These are phyloP conservation scores for Litchi chinensis DNA, from an alignment of 345 rosid genomes.

Conservation along the genomic window DNA sequence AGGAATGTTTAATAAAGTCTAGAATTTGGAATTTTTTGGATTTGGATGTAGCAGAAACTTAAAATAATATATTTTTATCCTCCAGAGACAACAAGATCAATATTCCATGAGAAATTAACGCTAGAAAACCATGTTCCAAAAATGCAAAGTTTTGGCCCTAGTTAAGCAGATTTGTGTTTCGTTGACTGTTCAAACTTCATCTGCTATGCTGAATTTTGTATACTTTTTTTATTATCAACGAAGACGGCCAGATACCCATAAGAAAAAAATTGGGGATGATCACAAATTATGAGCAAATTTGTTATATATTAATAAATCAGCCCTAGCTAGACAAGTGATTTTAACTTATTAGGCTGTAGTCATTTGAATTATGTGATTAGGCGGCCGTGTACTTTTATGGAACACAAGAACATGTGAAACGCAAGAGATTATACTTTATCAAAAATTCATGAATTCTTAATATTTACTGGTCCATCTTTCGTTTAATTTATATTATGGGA, in stretches of 20 bases:
- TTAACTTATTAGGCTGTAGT: slow-evolving; percentile 5
- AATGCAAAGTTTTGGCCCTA: background rate
- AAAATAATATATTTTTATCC: background rate
- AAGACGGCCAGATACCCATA: background rate
- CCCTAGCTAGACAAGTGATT: background rate
- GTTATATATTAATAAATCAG: background rate
- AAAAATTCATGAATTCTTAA: too few relatives aligned
- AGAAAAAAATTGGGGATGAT: background rate
- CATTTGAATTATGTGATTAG: background rate
- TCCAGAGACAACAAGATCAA: background rate
- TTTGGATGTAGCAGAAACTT: background rate
- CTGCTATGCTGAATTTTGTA: background rate
- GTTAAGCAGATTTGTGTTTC: background rate
- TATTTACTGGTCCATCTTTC: too few relatives aligned
- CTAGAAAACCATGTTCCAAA: background rate
- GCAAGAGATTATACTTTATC: too few relatives aligned
- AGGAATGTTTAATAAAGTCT: background rate
- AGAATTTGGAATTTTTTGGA: background rate
- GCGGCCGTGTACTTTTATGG: background rate
- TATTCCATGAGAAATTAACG: background rate
- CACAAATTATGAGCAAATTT: background rate
- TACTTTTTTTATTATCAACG: background rate
- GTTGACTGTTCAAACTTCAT: background rate
- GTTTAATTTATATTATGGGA: too few relatives aligned
- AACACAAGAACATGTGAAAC: too few relatives aligned